Evolutionary conservation across 495 filamentous ascomycete species (phyloP).

Genomic region (Parachaetomium inaequale): DNA sequence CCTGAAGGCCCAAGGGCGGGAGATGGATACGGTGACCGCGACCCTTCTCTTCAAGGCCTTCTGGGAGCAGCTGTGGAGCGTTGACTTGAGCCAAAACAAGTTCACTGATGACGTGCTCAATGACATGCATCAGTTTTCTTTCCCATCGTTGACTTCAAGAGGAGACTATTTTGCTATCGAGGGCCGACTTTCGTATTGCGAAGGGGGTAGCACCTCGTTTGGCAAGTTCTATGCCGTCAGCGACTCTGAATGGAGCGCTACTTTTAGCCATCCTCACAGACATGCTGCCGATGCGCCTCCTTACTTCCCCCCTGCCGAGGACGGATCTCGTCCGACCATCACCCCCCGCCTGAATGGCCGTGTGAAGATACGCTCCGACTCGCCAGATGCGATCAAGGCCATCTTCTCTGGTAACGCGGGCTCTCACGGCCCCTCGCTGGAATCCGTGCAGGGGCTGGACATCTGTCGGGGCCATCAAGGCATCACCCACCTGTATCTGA

Average conservation of each 20-base stretch:
- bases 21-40: constrained; percentile 35
- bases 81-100: constrained; percentile 45
- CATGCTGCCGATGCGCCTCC: constrained; percentile 41
- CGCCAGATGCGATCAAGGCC: constrained; percentile 30
- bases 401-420: constrained; percentile 24
- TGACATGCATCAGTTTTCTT: constrained; percentile 22
- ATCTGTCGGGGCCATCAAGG: constrained; percentile 26
- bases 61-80: constrained; percentile 40
- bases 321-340: constrained; percentile 14
- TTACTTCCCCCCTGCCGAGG: constrained; percentile 22
- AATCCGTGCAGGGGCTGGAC: constrained; percentile 19
- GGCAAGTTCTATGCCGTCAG: constrained; percentile 36
- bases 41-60: constrained; percentile 32
- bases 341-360: constrained; percentile 36
- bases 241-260: constrained; percentile 38
- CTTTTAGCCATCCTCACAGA: constrained; percentile 34
- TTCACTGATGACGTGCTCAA: constrained; percentile 36
- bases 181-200: constrained; percentile 27
- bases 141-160: constrained; percentile 21
- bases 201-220: constrained; percentile 24
- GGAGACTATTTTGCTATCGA: constrained; percentile 31
- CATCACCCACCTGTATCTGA: constrained; percentile 45
- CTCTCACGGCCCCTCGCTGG: not conserved
- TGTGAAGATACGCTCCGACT: constrained; percentile 28
- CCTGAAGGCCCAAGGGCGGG: constrained; percentile 36